phyloP scores from a whole-genome alignment of 768 basidiomycete genomes.

The Terana coerulea region DNA sequence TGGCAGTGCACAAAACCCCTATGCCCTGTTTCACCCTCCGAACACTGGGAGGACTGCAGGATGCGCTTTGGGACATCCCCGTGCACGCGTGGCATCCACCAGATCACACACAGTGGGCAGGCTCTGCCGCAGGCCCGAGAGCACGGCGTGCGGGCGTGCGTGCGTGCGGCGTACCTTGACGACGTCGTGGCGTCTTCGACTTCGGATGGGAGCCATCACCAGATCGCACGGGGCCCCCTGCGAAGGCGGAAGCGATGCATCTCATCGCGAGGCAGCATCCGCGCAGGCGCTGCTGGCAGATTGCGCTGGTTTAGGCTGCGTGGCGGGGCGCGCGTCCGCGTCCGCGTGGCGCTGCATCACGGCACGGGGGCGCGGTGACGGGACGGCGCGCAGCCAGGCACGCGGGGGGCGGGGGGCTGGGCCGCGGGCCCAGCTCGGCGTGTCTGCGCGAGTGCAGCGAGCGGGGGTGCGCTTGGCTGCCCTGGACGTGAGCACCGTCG shows the following conservation, averaged over 20 bases:
- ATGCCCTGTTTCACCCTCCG: too few species aligned
- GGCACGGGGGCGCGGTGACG: too few species aligned
- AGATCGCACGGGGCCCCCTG: not conserved
- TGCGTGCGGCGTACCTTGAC: too few species aligned
- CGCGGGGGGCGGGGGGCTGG: not conserved
- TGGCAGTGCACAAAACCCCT: too few species aligned
- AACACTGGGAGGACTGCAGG: too few species aligned
- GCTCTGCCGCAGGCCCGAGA: not conserved
- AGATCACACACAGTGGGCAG: not conserved
- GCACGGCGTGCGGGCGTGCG: not conserved
- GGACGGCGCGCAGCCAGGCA: not conserved
- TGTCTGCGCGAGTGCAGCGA: not conserved
- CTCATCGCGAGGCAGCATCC: too few species aligned
- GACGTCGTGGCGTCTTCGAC: constrained; percentile 6
- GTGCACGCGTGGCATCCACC: not conserved
- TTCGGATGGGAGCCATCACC: not conserved
- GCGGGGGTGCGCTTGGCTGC: too few species aligned
- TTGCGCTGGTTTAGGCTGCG: not conserved
- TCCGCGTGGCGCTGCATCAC: not conserved
- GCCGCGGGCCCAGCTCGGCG: not conserved
- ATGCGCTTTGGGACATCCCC: not conserved
- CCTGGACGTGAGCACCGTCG: too few species aligned
- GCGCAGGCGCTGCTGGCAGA: too few species aligned
- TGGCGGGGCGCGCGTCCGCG: not conserved
- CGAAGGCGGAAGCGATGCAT: not conserved